Percentiles rank a stretch among this genome's conserved stretches.
phyloP scores from a whole-genome alignment of 2,329 filamentous ascomycete genomes.

The Parascedosporium putredinis region DNA sequence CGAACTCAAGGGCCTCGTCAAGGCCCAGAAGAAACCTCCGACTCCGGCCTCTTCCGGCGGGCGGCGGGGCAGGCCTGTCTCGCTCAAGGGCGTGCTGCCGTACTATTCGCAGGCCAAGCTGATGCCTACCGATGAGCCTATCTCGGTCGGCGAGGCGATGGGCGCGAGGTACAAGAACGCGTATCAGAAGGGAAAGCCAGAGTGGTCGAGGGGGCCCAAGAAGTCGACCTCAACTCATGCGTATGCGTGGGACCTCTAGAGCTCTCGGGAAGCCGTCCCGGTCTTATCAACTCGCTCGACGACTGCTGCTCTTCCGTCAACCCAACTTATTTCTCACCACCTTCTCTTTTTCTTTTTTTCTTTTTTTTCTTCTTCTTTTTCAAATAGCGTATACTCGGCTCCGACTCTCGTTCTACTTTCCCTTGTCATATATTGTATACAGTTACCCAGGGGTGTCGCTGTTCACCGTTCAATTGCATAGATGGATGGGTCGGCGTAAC shows the following conservation, averaged over 20 bases:
- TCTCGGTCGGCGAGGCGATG: conserved; percentile 25
- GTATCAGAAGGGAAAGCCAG: conserved; percentile 2
- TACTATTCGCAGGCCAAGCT: conserved; percentile 24
- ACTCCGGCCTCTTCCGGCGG: neutral
- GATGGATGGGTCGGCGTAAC: too few relatives aligned
- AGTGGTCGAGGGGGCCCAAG: conserved; percentile 2
- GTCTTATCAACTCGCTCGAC: too few relatives aligned
- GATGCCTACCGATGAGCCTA: conserved; percentile 24
- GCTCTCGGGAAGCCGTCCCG: neutral
- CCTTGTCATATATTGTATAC: too few relatives aligned
- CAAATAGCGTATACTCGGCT: too few relatives aligned
- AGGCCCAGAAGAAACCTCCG: conserved; percentile 32
- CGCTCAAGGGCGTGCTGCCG: conserved; percentile 23
- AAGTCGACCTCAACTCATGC: conserved; percentile 5
- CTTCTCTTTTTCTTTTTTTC: neutral
- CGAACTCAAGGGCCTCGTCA: conserved; percentile 65
- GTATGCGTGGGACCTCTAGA: conserved; percentile 6
- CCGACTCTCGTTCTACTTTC: too few relatives aligned
- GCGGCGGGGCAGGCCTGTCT: conserved; percentile 10
- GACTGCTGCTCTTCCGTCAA: too few relatives aligned
- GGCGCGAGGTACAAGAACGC: conserved; percentile 8
- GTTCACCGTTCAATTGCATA: too few relatives aligned
- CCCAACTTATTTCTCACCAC: too few relatives aligned
- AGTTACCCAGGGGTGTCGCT: too few relatives aligned
- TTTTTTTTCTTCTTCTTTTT: too few relatives aligned